Conservation (phyloP, 306 rosid genomes). For the Amphicarpaea edgeworthii region DNA sequence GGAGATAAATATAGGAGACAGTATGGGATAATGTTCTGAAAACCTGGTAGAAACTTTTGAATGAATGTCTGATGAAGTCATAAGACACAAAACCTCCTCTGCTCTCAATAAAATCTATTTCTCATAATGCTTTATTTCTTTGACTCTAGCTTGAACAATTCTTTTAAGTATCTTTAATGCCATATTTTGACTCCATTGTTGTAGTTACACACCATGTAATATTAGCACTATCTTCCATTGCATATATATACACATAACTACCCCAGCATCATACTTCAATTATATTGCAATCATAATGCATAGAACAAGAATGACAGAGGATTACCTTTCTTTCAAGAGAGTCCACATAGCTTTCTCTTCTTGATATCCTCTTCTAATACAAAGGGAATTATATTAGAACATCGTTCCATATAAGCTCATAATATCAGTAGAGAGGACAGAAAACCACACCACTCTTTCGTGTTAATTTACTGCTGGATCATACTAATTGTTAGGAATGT, state of each 20-base stretch:
- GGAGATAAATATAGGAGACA: background rate
- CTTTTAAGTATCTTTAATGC: background rate
- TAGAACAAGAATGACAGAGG: slow-evolving; percentile 20
- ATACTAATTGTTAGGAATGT: background rate
- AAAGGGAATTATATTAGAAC: slow-evolving; percentile 22
- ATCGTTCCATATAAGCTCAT: slow-evolving; percentile 25
- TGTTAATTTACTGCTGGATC: background rate
- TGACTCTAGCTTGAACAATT: background rate
- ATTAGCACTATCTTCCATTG: slow-evolving; percentile 4
- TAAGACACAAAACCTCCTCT: background rate
- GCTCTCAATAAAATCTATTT: too few relatives aligned
- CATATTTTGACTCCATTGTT: background rate
- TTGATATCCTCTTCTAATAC: slow-evolving; percentile 45
- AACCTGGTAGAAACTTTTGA: background rate
- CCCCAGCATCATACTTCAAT: slow-evolving; percentile 1
- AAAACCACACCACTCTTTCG: background rate
- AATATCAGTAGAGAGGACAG: slow-evolving; percentile 7
- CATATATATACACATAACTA: background rate
- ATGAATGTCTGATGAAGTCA: background rate
- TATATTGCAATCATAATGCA: slow-evolving; percentile 2
- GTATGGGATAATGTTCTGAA: background rate
- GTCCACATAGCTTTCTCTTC: slow-evolving; percentile 35
- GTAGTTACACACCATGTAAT: background rate
- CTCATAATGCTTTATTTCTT: background rate
- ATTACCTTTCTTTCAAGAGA: slow-evolving; percentile 47